Percentiles rank a stretch among this genome's conserved stretches.
Evolutionary conservation across 768 basidiomycete species (phyloP).

Genomic region (Solioccasus polychromus): DNA sequence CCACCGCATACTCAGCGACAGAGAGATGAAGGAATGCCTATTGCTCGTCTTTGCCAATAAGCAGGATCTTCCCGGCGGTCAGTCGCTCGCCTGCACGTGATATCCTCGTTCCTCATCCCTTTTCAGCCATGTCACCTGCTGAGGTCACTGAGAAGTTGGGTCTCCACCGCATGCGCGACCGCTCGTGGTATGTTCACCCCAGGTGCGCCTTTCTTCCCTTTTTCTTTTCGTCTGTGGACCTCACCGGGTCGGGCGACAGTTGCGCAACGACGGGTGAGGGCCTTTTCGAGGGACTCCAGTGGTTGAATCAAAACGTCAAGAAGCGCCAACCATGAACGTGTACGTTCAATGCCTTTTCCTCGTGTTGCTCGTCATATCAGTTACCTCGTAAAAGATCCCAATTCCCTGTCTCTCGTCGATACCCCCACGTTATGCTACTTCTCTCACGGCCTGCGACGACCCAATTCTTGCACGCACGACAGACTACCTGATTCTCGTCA

Average conservation of each 20-base stretch:
- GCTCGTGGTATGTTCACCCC: slow-evolving; percentile 99
- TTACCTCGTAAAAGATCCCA: slow-evolving; percentile 19
- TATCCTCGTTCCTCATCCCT: neutral
- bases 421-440: slow-evolving; percentile 35
- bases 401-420: slow-evolving; percentile 23
- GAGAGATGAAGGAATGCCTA: slow-evolving; percentile 98
- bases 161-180: slow-evolving; percentile 91
- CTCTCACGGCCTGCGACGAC: slow-evolving; percentile 35
- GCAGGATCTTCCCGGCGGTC: slow-evolving; percentile 96
- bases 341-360: slow-evolving; percentile 15
- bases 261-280: slow-evolving; percentile 97
- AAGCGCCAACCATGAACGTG: slow-evolving; percentile 70
- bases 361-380: slow-evolving; percentile 23
- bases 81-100: slow-evolving; percentile 24
- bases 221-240: neutral
- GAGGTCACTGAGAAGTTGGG: slow-evolving; percentile 98
- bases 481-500: slow-evolving; percentile 33
- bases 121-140: slow-evolving; percentile 91
- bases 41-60: slow-evolving; percentile 99
- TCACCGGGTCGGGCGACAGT: slow-evolving; percentile 41
- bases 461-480: slow-evolving; percentile 33
- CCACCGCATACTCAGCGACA: slow-evolving; percentile 91
- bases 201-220: slow-evolving; percentile 52
- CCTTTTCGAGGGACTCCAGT: slow-evolving; percentile 94
- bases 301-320: slow-evolving; percentile 97